Conservation (phyloP, 108 stramenopile species). For the Nannochloropsis gaditana region DNA sequence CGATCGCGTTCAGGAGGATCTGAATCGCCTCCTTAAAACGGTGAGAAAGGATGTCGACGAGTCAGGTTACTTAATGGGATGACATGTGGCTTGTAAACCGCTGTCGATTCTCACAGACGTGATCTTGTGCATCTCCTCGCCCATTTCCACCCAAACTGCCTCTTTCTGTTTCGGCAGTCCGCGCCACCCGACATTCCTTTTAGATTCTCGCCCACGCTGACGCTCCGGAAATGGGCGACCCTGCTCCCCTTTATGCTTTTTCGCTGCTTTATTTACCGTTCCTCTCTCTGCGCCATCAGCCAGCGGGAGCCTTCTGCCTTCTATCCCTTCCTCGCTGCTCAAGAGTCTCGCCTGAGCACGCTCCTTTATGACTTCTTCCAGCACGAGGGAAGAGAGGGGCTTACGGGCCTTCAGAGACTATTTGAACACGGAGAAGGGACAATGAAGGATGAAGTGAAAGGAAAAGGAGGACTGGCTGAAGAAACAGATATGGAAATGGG, state of each 20-base stretch:
- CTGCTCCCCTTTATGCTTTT: background rate
- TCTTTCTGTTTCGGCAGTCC: no score
- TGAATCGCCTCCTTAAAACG: background rate
- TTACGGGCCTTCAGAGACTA: no score
- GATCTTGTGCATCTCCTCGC: no score
- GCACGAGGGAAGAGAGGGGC: no score
- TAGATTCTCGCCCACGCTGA: background rate
- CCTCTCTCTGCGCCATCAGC: background rate
- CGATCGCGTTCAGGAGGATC: background rate
- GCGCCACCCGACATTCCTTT: background rate
- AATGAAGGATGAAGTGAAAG: background rate
- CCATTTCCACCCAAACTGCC: no score
- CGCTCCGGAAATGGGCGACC: background rate
- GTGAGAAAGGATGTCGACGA: background rate
- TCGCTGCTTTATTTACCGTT: background rate
- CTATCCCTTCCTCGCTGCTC: background rate
- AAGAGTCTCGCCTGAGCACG: background rate
- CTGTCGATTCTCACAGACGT: no score
- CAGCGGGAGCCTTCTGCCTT: conserved; percentile 5
- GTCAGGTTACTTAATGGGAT: no score
- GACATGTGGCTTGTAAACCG: no score
- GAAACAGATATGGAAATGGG: background rate
- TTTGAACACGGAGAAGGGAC: background rate
- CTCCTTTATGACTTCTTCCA: background rate
- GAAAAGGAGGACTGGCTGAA: background rate